Conservation (phyloP, 2,329 filamentous ascomycete species). For the Xylariaceae sp. region DNA sequence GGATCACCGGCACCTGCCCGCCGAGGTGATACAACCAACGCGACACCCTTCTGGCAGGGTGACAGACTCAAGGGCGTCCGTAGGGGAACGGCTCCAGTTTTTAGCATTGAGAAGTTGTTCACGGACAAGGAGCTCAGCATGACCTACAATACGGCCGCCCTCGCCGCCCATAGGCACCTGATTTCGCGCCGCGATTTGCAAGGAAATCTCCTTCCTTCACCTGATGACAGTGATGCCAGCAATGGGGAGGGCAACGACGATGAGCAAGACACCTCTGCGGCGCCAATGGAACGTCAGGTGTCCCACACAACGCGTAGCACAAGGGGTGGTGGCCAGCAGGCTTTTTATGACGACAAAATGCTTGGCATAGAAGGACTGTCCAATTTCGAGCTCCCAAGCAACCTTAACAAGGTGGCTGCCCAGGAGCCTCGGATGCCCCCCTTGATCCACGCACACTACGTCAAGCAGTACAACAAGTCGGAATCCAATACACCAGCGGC, state of each 20-base stretch:
- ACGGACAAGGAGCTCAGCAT: constrained; percentile 64
- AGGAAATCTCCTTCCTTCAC: constrained; percentile 45
- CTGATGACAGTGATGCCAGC: constrained; percentile 50
- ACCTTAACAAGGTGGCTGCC: constrained; percentile 51
- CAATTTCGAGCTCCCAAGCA: constrained; percentile 54
- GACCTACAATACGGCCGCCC: constrained; percentile 58
- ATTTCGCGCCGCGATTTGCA: constrained; percentile 51
- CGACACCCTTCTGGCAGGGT: constrained; percentile 58
- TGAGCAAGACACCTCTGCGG: constrained; percentile 45
- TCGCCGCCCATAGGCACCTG: constrained; percentile 58
- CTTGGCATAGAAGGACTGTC: constrained; percentile 56
- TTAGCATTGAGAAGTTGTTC: constrained; percentile 65
- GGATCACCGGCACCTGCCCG: constrained; percentile 57
- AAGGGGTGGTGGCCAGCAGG: constrained; percentile 48
- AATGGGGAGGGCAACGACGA: constrained; percentile 47
- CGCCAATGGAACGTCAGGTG: constrained; percentile 57
- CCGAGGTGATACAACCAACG: constrained; percentile 51
- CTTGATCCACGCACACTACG: constrained; percentile 52
- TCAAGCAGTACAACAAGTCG: constrained; percentile 50
- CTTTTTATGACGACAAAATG: constrained; percentile 53
- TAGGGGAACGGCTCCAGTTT: constrained; percentile 54
- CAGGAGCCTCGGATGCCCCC: constrained; percentile 56
- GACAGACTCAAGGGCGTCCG: constrained; percentile 51
- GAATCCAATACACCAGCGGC: constrained; percentile 53
- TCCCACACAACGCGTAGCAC: constrained; percentile 62